Conservation (phyloP, 2,329 filamentous ascomycete species). For the Leptographium wingfieldii region DNA sequence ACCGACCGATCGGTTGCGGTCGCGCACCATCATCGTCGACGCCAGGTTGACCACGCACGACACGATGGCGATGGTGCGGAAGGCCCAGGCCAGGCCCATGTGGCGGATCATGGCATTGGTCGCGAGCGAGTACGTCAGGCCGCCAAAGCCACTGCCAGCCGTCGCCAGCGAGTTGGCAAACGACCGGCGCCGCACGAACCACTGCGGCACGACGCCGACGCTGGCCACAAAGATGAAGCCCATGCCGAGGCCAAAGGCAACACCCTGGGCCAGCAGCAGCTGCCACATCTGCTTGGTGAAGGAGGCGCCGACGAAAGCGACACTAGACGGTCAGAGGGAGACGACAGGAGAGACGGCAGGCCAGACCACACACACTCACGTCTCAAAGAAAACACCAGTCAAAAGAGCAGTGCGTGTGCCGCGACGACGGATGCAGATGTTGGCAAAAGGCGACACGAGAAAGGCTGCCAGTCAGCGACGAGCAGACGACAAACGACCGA, state of each 20-base stretch:
- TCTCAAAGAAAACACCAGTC: conserved; percentile 51
- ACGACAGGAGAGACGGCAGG: background rate
- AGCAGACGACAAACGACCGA: no score
- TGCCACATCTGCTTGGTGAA: conserved; percentile 62
- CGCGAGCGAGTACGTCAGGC: conserved; percentile 54
- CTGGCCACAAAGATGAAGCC: conserved; percentile 62
- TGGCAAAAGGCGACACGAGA: conserved; percentile 52
- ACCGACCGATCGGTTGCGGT: conserved; percentile 60
- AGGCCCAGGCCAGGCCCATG: conserved; percentile 54
- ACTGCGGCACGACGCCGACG: conserved; percentile 57
- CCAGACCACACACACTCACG: conserved; percentile 20
- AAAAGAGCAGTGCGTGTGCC: conserved; percentile 54
- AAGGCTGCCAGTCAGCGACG: background rate
- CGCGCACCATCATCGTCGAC: conserved; percentile 51
- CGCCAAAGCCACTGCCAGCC: conserved; percentile 64
- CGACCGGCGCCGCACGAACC: conserved; percentile 56
- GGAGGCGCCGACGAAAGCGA: conserved; percentile 55
- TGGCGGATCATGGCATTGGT: conserved; percentile 55
- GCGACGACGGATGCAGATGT: conserved; percentile 42
- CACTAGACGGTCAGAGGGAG: conserved; percentile 14
- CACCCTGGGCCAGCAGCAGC: conserved; percentile 59
- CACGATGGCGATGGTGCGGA: conserved; percentile 51
- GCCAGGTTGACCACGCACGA: conserved; percentile 50
- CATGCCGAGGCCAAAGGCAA: conserved; percentile 68
- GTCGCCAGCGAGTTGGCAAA: conserved; percentile 58